A percentile compares a stretch with the other conserved stretches of the same genome.
These are phyloP conservation scores for Bipolaris oryzae DNA, from an alignment of 2,329 filamentous ascomycete genomes.

Conservation along the genomic window DNA sequence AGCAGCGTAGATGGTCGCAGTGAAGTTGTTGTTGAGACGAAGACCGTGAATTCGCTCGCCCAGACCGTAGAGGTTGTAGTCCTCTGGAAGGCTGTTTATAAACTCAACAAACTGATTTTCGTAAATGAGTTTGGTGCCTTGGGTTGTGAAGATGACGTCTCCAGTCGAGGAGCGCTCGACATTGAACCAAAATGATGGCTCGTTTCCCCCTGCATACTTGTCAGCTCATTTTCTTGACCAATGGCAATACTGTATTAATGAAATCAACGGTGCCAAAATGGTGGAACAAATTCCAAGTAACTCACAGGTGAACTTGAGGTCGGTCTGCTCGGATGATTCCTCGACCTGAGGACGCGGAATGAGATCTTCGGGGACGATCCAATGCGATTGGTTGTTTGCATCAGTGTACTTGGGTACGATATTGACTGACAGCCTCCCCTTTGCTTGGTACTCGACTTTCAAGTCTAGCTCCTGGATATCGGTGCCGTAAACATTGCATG, in stretches of 20 bases:
- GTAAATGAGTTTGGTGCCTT: slow-evolving; percentile 68
- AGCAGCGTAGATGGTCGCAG: slow-evolving; percentile 70
- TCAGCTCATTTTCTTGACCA: not conserved
- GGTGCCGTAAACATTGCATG: slow-evolving; percentile 77
- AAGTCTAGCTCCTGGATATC: slow-evolving; percentile 72
- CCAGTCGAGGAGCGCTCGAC: slow-evolving; percentile 64
- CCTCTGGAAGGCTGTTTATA: slow-evolving; percentile 66
- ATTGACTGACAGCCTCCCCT: slow-evolving; percentile 70
- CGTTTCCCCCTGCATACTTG: slow-evolving; percentile 56
- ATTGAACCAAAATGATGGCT: slow-evolving; percentile 63
- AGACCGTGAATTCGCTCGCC: slow-evolving; percentile 75
- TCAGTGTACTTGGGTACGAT: slow-evolving; percentile 71
- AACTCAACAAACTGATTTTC: slow-evolving; percentile 82
- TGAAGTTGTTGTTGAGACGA: slow-evolving; percentile 74
- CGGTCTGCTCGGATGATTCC: slow-evolving; percentile 45
- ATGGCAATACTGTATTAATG: not conserved
- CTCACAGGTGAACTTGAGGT: slow-evolving; percentile 56
- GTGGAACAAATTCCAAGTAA: not conserved
- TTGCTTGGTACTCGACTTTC: slow-evolving; percentile 70
- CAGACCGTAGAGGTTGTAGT: slow-evolving; percentile 78
- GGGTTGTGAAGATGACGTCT: slow-evolving; percentile 72
- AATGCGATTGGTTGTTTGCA: slow-evolving; percentile 68
- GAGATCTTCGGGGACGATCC: slow-evolving; percentile 67
- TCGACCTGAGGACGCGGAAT: slow-evolving; percentile 63
- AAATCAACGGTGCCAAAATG: not conserved